Base-by-base conservation (phyloP, 257 asterid species). In the Solanum arcanum region DNA sequence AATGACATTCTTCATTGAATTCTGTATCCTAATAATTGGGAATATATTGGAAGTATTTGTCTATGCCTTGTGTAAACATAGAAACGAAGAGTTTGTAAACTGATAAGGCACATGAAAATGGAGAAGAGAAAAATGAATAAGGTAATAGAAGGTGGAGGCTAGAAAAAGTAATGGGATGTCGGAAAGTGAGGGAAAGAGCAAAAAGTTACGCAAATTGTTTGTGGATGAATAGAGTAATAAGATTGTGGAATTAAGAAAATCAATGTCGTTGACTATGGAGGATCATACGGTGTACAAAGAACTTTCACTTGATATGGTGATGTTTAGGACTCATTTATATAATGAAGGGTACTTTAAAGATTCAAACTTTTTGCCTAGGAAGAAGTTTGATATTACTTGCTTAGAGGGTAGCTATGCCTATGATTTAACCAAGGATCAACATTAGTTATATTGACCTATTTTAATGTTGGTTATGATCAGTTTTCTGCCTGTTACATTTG, bases 391-490 rank as follows among this genome's bases (percentile, higher is more conserved):
- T 86, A 14, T 83, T 25, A 87, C 92, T 56, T 86, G 90, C 82
- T 95, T 94, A 31, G 93, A 91, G 92, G 72, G 37, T 86, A 87
- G 94, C 41, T 92, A 92, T 88, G 95, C 92, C 52, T 94, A 94
- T 18, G 91, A 89, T 21, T 95, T 49, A 92, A 93, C 98, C 94
- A 90, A 92, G 97, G 18, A 85, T 27, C 62, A 59, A 29, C 4
- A 0, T 69, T 69, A 69, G 76, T 29, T 29, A 29, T 2, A 29
- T 69, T 31, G 18, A 5, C 72, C 23, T 56, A 70, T 70, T 70
- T 70, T 31, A 16, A 70, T 33, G 37, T 33, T 11, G 47, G 23
- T 72, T 35, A 29, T 21, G 15, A 72, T 35, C 41, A 33, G 44
- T 9, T 5, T 72, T 35, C 39, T 33, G 44, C n/a, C 14, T 78